Percentiles rank a stretch among this genome's conserved stretches.
Conservation (phyloP, 371 early-diverging fungal genomes). For the Batrachochytrium dendrobatidis region DNA sequence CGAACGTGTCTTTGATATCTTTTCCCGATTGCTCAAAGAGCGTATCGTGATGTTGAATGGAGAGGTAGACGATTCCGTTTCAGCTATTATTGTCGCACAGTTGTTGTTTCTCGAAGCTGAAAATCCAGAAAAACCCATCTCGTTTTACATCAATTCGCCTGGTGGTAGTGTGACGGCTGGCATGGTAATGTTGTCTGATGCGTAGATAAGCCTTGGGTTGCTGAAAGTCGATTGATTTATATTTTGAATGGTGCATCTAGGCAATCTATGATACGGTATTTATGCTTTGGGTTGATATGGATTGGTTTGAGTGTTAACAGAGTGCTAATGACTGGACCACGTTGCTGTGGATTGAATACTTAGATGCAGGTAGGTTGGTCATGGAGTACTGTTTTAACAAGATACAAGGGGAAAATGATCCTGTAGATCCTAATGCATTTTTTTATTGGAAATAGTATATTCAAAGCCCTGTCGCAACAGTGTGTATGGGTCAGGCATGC, state of each 20-base stretch:
- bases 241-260: slow-evolving; percentile 4
- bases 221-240: background rate
- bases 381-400: too few species aligned
- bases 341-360: too few species aligned
- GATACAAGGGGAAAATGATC: background rate
- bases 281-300: background rate
- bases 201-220: background rate
- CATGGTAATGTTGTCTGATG: slow-evolving; percentile 54
- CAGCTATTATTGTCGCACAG: slow-evolving; percentile 88
- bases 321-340: too few species aligned
- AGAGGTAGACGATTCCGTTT: slow-evolving; percentile 71
- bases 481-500: slow-evolving; percentile 95
- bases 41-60: slow-evolving; percentile 93
- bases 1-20: slow-evolving; percentile 78
- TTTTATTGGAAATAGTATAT: too few species aligned
- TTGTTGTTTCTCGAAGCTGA: slow-evolving; percentile 92
- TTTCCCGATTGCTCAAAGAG: slow-evolving; percentile 91
- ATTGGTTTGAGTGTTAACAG: too few species aligned
- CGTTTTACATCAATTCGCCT: slow-evolving; percentile 90
- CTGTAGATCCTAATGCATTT: slow-evolving; percentile 3
- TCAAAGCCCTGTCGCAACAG: slow-evolving; percentile 83
- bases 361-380: slow-evolving; percentile 44
- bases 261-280: slow-evolving; percentile 35
- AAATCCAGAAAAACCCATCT: slow-evolving; percentile 86
- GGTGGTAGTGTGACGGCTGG: slow-evolving; percentile 95